Conservation (phyloP, 1,284 basidiomycete genomes). For the Pterula multifida region DNA sequence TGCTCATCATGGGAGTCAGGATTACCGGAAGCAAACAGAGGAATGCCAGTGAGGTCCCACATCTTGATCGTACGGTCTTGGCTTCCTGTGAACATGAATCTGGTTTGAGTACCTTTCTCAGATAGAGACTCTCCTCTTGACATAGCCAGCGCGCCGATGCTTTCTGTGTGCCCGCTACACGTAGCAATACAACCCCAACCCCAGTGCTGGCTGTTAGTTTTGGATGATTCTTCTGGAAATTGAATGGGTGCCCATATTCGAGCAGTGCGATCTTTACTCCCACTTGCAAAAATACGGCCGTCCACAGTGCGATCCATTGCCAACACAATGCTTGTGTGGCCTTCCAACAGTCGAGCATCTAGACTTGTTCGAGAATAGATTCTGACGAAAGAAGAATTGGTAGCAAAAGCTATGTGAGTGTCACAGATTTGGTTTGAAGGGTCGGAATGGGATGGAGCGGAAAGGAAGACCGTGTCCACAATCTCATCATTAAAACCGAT, state of each 20-base stretch:
- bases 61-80: constrained; percentile 98
- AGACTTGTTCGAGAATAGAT: constrained; percentile 68
- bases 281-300: constrained; percentile 73
- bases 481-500: constrained; percentile 99
- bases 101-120: constrained; percentile 21
- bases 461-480: constrained; percentile 78
- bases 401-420: constrained; percentile 80
- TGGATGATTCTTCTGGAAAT: constrained; percentile 2
- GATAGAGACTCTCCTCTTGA: constrained; percentile 32
- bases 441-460: constrained; percentile 22
- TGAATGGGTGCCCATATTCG: constrained; percentile 70
- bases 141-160: constrained; percentile 84
- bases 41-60: constrained; percentile 76
- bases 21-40: constrained; percentile 14
- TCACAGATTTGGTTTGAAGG: constrained; percentile 16
- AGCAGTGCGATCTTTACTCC: constrained; percentile 86
- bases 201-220: constrained; percentile 16
- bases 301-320: constrained; percentile 64
- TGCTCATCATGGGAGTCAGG: constrained; percentile 16
- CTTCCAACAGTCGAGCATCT: constrained; percentile 74
- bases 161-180: constrained; percentile 92
- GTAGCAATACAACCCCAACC: constrained; percentile 77
- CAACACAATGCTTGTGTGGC: constrained; percentile 89
- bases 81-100: constrained; percentile 86
- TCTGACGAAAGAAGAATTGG: constrained; percentile 89